phyloP scores from a whole-genome alignment of 495 filamentous ascomycete genomes.

The Penicillium argentinense region DNA sequence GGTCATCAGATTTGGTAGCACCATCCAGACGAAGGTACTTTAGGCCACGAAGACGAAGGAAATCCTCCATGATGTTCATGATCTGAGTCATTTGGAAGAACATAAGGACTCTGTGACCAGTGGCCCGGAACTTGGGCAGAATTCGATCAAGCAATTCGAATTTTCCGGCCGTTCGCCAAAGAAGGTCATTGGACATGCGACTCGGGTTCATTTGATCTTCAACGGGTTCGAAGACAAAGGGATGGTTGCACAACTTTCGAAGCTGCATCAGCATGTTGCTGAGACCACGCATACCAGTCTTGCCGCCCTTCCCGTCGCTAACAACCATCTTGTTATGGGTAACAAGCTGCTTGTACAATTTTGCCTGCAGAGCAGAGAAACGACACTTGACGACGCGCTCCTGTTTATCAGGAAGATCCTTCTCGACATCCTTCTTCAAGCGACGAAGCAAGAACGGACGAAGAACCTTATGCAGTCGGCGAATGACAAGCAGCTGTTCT shows the following conservation, averaged over 20 bases:
- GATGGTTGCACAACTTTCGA: constrained; percentile 98
- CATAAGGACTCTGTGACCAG: constrained; percentile 93
- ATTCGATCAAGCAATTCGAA: constrained; percentile 94
- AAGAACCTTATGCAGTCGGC: constrained; percentile 95
- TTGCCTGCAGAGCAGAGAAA: constrained; percentile 90
- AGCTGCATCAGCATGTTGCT: constrained; percentile 99
- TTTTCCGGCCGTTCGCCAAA: constrained; percentile 96
- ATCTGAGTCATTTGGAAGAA: constrained; percentile 99
- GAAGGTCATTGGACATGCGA: constrained; percentile 80
- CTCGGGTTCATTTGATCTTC: constrained; percentile 96
- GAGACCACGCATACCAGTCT: constrained; percentile 90
- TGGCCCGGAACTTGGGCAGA: constrained; percentile 85
- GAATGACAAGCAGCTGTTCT: constrained; percentile 98
- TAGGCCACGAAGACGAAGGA: constrained; percentile 77
- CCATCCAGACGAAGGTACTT: constrained; percentile 91
- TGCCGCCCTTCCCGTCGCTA: constrained; percentile 92
- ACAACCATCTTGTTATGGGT: constrained; percentile 92
- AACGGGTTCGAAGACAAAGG: constrained; percentile 96
- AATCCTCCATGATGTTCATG: constrained; percentile 99
- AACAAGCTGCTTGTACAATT: constrained; percentile 94
- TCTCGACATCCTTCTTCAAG: constrained; percentile 99
- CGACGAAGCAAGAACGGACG: constrained; percentile 96
- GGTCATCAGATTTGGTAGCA: constrained; percentile 95
- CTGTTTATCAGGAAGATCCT: constrained; percentile 96
- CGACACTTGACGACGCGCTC: constrained; percentile 99